These are phyloP conservation scores for Mycocentrospora acerina DNA, from an alignment of 2,329 filamentous ascomycete species.

Conservation along the genomic window DNA sequence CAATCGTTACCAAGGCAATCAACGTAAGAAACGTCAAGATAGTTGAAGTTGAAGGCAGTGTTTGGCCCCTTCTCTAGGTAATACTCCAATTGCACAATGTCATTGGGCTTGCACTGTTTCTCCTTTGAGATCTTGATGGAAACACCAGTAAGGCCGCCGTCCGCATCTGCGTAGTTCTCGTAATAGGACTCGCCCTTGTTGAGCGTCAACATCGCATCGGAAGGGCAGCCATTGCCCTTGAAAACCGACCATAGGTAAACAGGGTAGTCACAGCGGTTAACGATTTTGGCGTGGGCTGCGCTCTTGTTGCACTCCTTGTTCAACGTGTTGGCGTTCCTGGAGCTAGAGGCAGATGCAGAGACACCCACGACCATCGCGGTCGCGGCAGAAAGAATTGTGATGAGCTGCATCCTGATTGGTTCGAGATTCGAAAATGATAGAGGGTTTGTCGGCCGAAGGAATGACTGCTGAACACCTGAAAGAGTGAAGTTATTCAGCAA, in stretches of 20 bases:
- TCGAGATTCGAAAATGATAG: constrained; percentile 16
- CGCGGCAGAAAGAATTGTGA: constrained; percentile 29
- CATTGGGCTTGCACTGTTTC: constrained; percentile 26
- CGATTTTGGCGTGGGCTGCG: constrained; percentile 28
- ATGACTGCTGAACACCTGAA: constrained; percentile 42
- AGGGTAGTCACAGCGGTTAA: constrained; percentile 42
- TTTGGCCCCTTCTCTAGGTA: constrained; percentile 19
- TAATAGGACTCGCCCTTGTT: constrained; percentile 32
- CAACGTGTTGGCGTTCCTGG: constrained; percentile 16
- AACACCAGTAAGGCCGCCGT: constrained; percentile 26
- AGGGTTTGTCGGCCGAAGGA: constrained; percentile 30
- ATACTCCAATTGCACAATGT: constrained; percentile 44
- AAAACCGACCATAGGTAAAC: constrained; percentile 44
- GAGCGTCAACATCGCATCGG: constrained; percentile 23
- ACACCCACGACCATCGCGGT: constrained; percentile 35
- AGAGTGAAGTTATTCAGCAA: constrained; percentile 45
- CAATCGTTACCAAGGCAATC: constrained; percentile 35
- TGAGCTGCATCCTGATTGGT: constrained; percentile 36
- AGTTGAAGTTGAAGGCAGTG: constrained; percentile 24
- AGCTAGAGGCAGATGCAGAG: constrained; percentile 12
- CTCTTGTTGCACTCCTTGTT: constrained; percentile 15
- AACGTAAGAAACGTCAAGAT: constrained; percentile 43
- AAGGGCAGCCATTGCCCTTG: constrained; percentile 29
- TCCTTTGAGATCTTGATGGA: constrained; percentile 45
- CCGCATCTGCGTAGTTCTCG: constrained; percentile 31